These are phyloP conservation scores for Cercospora zeae-maydis DNA, from an alignment of 2,329 filamentous ascomycete genomes.

Conservation along the genomic window DNA sequence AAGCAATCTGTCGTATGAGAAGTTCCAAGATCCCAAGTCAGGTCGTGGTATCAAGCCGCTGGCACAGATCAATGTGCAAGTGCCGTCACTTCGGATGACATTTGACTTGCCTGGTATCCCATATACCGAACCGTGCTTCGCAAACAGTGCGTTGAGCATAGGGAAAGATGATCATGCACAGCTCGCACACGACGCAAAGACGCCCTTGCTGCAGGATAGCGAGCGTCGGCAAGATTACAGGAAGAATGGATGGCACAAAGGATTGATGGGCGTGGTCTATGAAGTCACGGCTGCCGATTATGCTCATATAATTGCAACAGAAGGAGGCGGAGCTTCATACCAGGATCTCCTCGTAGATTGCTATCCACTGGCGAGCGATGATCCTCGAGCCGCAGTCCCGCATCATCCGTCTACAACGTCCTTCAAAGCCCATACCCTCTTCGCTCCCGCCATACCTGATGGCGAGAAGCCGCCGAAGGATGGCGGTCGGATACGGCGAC, in stretches of 20 bases:
- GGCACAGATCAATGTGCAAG: conserved; percentile 75
- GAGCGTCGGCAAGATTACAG: conserved; percentile 40
- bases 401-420: conserved; percentile 59
- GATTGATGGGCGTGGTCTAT: conserved; percentile 89
- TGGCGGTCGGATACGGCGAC: conserved; percentile 52
- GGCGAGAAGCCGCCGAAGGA: conserved; percentile 34
- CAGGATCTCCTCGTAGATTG: conserved; percentile 78
- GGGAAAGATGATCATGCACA: conserved; percentile 30
- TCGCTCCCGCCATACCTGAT: conserved; percentile 54
- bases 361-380: conserved; percentile 59
- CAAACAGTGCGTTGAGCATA: conserved; percentile 67
- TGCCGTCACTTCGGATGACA: conserved; percentile 71
- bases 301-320: conserved; percentile 79
- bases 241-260: conserved; percentile 65
- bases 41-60: conserved; percentile 75
- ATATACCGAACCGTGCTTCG: conserved; percentile 88
- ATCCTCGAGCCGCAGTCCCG: conserved; percentile 57
- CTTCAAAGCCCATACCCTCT: conserved; percentile 83
- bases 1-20: conserved; percentile 78
- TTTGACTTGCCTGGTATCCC: conserved; percentile 85
- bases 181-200: conserved; percentile 21
- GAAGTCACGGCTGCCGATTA: conserved; percentile 84
- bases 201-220: conserved; percentile 27
- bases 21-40: conserved; percentile 60
- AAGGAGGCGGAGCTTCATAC: conserved; percentile 84